These are phyloP conservation scores for Pisolithus orientalis DNA, from an alignment of 768 basidiomycete species.

Conservation along the genomic window DNA sequence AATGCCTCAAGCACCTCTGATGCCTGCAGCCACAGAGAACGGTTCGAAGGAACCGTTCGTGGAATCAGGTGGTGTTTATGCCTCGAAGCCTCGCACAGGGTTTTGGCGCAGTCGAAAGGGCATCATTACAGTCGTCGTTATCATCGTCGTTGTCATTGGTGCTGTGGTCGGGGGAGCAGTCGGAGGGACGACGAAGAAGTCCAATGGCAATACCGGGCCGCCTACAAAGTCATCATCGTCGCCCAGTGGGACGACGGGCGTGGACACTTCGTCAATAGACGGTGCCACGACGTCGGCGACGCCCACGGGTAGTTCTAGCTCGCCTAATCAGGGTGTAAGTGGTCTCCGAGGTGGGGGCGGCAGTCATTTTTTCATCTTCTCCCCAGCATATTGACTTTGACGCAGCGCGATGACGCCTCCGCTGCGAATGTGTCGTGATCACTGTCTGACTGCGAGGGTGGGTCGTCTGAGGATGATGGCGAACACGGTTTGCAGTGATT, in stretches of 20 bases:
- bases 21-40: conserved; percentile 6
- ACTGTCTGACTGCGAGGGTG: no score
- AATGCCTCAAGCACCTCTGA: conserved; percentile 2
- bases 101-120: conserved; percentile 49
- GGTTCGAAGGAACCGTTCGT: conserved; percentile 10
- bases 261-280: no score
- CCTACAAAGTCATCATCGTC: background rate
- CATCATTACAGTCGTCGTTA: conserved; percentile 32
- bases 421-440: no score
- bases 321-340: no score
- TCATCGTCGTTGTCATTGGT: conserved; percentile 37
- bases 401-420: no score
- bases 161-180: conserved; percentile 56
- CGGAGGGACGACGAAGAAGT: conserved; percentile 39
- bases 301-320: no score
- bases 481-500: no score
- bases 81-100: conserved; percentile 16
- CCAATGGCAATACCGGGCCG: background rate
- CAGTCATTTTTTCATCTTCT: no score
- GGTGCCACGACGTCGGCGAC: no score
- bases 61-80: background rate
- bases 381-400: no score
- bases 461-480: no score
- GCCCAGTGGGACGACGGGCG: background rate
- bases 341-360: no score